Conservation (phyloP, 169 alveolate species). For the Plasmodium relictum region DNA sequence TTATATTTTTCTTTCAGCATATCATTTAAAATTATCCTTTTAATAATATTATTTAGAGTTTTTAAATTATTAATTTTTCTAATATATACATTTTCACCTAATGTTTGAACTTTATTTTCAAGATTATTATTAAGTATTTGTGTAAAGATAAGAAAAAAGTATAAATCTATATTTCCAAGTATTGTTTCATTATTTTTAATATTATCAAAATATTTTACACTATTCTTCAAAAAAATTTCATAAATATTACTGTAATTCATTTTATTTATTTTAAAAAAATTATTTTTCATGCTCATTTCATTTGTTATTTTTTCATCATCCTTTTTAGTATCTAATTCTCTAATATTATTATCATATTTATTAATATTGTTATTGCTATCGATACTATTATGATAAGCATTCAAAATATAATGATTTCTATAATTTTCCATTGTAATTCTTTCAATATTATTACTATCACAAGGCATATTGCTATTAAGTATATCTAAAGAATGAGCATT, state of each 20-base stretch:
- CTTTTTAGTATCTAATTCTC: background rate
- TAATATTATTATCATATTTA: background rate
- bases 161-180: constrained; percentile 38
- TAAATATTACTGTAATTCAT: constrained; percentile 29
- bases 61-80: constrained; percentile 66
- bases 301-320: background rate
- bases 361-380: background rate
- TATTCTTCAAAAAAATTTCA: constrained; percentile 8
- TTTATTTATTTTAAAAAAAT: constrained; percentile 3
- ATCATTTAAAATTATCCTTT: constrained; percentile 57
- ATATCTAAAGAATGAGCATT: background rate
- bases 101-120: constrained; percentile 41
- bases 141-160: constrained; percentile 52
- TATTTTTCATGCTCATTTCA: background rate
- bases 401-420: too few species aligned
- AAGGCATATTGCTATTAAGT: too few species aligned
- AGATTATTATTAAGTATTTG: constrained; percentile 70
- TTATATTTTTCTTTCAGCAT: constrained; percentile 63
- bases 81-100: constrained; percentile 67
- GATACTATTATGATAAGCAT: background rate
- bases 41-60: constrained; percentile 52
- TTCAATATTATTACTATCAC: too few species aligned
- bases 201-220: constrained; percentile 47
- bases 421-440: too few species aligned
- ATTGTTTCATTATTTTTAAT: constrained; percentile 40